Conservation (phyloP, 2,329 filamentous ascomycete species). For the Paecilomyces variotii region DNA sequence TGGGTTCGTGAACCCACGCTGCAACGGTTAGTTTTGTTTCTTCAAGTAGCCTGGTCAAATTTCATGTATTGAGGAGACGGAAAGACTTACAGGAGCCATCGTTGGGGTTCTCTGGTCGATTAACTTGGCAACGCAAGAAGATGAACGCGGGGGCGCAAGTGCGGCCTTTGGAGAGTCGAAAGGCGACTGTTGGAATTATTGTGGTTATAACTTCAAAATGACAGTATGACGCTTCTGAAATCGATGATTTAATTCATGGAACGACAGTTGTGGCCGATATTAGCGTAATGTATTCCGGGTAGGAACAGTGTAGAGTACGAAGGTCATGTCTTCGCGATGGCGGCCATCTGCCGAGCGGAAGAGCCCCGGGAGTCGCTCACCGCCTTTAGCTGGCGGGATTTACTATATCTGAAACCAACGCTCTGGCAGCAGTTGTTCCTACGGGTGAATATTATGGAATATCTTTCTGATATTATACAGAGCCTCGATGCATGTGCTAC, state of each 20-base stretch:
- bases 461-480: too few species aligned
- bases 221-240: too few species aligned
- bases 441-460: neutral
- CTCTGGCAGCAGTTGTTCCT: neutral
- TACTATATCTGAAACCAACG: neutral
- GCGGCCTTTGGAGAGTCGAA: neutral
- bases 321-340: neutral
- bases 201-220: neutral
- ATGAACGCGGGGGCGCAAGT: neutral
- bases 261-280: neutral
- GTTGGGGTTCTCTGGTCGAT: neutral
- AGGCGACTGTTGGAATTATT: neutral
- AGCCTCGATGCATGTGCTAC: too few species aligned
- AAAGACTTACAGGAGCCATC: conserved; percentile 27
- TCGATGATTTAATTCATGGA: neutral
- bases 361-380: neutral
- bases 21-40: conserved; percentile 1
- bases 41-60: neutral
- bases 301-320: neutral
- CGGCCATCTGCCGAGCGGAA: neutral
- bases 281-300: neutral
- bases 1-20: conserved; percentile 43
- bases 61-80: neutral
- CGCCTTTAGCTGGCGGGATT: neutral
- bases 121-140: neutral